Percentiles rank a stretch among this genome's conserved stretches.
phyloP scores from a whole-genome alignment of 2,329 filamentous ascomycete genomes.

The Cercospora nicotianae region DNA sequence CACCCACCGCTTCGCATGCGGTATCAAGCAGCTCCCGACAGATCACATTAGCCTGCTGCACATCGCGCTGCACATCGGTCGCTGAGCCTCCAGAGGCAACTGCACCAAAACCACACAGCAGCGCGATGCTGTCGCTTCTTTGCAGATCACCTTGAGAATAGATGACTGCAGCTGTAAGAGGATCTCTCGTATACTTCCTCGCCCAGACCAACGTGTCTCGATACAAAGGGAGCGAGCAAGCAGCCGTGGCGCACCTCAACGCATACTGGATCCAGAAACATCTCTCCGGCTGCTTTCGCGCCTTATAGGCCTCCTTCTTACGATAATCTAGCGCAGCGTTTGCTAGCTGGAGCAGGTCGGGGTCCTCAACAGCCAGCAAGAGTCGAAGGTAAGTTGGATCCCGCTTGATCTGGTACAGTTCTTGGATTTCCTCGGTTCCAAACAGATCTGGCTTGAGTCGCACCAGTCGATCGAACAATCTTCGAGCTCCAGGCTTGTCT shows the following conservation, averaged over 20 bases:
- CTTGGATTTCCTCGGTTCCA: not conserved
- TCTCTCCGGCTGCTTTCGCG: slow-evolving; percentile 35
- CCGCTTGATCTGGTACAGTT: not conserved
- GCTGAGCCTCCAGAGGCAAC: not conserved
- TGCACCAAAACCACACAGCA: slow-evolving; percentile 21
- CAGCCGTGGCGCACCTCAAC: slow-evolving; percentile 37
- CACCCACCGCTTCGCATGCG: slow-evolving; percentile 32
- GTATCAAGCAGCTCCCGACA: slow-evolving; percentile 36
- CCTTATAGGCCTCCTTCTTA: slow-evolving; percentile 30
- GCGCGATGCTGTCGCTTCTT: slow-evolving; percentile 29
- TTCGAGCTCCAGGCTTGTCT: slow-evolving; percentile 5
- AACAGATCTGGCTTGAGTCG: slow-evolving; percentile 7
- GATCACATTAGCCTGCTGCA: slow-evolving; percentile 36
- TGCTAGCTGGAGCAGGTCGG: slow-evolving; percentile 13
- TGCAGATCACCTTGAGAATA: slow-evolving; percentile 27
- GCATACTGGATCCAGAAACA: slow-evolving; percentile 36
- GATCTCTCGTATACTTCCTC: slow-evolving; percentile 42
- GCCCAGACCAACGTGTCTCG: slow-evolving; percentile 40
- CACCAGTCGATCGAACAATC: slow-evolving; percentile 16
- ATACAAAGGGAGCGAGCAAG: slow-evolving; percentile 37
- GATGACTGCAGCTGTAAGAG: slow-evolving; percentile 33
- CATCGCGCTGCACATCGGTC: slow-evolving; percentile 25
- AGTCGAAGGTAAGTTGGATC: slow-evolving; percentile 19
- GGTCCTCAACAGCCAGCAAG: slow-evolving; percentile 11
- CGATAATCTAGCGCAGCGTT: slow-evolving; percentile 24